These are phyloP conservation scores for Ogataea allantospora DNA, from an alignment of 805 yeast genomes.

Conservation along the genomic window DNA sequence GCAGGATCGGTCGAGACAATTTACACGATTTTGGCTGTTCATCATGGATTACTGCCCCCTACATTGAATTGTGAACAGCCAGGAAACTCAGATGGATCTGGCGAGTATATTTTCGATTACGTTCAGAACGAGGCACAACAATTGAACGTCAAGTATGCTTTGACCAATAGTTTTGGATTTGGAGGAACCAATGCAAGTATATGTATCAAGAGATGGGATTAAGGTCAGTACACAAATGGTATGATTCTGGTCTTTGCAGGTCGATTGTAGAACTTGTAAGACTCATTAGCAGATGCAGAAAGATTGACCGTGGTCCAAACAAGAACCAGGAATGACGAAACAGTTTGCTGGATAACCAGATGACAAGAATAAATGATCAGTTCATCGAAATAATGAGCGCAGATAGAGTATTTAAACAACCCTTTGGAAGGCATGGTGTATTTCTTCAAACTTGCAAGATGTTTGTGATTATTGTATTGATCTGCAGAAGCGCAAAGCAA, in stretches of 20 bases:
- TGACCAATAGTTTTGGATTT: slow-evolving; percentile 93
- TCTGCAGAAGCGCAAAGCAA: slow-evolving; percentile 37
- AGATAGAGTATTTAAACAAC: slow-evolving; percentile 47
- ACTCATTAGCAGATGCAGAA: slow-evolving; percentile 54
- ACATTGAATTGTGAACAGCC: slow-evolving; percentile 65
- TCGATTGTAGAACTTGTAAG: slow-evolving; percentile 44
- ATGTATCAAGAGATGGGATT: slow-evolving; percentile 39
- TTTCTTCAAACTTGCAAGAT: slow-evolving; percentile 49
- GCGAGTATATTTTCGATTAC: slow-evolving; percentile 52
- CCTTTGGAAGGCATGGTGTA: slow-evolving; percentile 55
- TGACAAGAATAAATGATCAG: slow-evolving; percentile 48
- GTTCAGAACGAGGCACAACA: slow-evolving; percentile 47
- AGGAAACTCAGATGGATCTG: slow-evolving; percentile 47
- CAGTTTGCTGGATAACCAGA: slow-evolving; percentile 17
- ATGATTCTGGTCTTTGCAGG: slow-evolving; percentile 25
- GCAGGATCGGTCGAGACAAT: slow-evolving; percentile 94
- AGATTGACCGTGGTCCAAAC: slow-evolving; percentile 48
- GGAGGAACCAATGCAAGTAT: slow-evolving; percentile 93
- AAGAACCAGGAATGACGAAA: slow-evolving; percentile 25
- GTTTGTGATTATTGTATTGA: slow-evolving; percentile 51
- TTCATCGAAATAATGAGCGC: slow-evolving; percentile 75
- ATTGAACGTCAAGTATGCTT: slow-evolving; percentile 49
- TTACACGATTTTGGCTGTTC: slow-evolving; percentile 68
- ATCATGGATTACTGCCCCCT: slow-evolving; percentile 65
- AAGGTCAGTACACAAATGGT: slow-evolving; percentile 30